Evolutionary conservation across 306 rosid genomes (phyloP), one percentile per base, ranked within the genome.

Genomic region (Cyamopsis tetragonoloba): DNA sequence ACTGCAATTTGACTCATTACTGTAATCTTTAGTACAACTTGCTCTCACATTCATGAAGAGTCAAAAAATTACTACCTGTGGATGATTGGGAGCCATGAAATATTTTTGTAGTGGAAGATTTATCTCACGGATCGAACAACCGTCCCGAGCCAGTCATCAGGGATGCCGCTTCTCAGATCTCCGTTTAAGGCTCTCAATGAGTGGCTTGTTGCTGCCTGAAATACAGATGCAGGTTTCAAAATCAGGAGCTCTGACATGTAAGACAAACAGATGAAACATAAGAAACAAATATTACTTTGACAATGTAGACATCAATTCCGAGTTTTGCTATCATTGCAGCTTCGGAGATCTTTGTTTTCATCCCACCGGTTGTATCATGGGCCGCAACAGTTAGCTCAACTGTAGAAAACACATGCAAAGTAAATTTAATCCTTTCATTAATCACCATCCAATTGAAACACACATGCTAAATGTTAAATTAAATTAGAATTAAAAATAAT

Each of bases 341-440:
- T 73, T 92, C 96, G 10, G 87, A 42, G 77, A 89, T 80, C 84
- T 89, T 89, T 55, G 98, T 81, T 77, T 65, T 46, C 96, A 92
- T 92, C 30, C 98, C 93, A 4, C 96, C 96, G 4, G 96, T 92
- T 37, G 96, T 92, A 60, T 89, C 96, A 79, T 92, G 96, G 6
- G 88, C 93, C 3, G 95, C 93, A 22, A 75, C 89, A 2, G 80
- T 78, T 57, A 77, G 72, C 76, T 92, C 71, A 68, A 89, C 96
- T 80, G 87, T 34, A 10, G 59, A 51, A 32, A 68, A 61, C 38
- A 69, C 43, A 59, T 14, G 63, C 32, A 49, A 48, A 4, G 26
- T 41, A 48, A 26, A 39, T 31, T 51, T 53, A 62, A 37, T 59
- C 41, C 14, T 17, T 14, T 22, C 35, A 43, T 56, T 31, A 57